Evolutionary conservation across 768 basidiomycete genomes (phyloP).

Genomic region (Lepiota venenata): DNA sequence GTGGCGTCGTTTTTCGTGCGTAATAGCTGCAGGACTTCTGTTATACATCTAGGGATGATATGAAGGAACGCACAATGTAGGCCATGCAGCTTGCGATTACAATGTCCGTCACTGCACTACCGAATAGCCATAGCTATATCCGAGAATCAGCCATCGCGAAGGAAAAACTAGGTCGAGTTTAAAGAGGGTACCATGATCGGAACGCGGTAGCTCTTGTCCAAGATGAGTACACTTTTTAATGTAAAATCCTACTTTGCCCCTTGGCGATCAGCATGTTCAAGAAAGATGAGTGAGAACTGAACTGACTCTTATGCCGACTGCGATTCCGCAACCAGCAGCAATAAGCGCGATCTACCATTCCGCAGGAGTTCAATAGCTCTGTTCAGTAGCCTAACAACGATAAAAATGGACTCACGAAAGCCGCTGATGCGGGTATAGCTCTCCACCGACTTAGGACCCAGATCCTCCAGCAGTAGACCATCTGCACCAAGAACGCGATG

Average conservation of each 20-base stretch:
- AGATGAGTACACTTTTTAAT: too few relatives aligned
- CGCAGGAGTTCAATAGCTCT: not conserved
- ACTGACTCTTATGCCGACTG: not conserved
- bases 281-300: too few relatives aligned
- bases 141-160: not conserved
- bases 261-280: too few relatives aligned
- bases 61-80: not conserved
- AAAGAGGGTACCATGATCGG: too few relatives aligned
- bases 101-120: not conserved
- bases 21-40: not conserved
- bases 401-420: not conserved
- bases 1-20: not conserved
- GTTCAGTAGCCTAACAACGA: not conserved
- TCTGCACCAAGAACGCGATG: not conserved
- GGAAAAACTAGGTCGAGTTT: too few relatives aligned
- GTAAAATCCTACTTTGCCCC: too few relatives aligned
- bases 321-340: not conserved
- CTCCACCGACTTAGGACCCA: not conserved
- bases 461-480: not conserved
- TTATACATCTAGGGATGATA: not conserved
- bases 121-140: not conserved
- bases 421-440: not conserved
- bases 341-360: not conserved
- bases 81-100: not conserved
- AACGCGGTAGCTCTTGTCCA: too few relatives aligned